Evolutionary conservation across 176 grass and related monocot species (phyloP).

Genomic region (Guadua angustifolia): DNA sequence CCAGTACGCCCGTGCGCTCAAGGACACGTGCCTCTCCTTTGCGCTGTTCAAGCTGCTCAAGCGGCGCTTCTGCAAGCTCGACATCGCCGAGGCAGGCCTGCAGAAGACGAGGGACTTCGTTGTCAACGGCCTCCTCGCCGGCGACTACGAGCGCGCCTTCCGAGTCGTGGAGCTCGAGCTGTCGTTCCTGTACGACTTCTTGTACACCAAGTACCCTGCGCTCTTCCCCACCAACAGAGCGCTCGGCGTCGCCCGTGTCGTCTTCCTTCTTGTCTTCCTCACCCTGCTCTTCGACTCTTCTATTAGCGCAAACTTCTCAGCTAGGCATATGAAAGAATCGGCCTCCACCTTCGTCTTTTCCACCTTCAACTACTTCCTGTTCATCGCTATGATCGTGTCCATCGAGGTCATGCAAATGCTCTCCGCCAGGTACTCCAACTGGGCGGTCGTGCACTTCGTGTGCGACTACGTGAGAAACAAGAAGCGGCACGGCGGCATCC

Average conservation of each 20-base stretch:
- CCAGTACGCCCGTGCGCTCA: neutral
- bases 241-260: no score
- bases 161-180: no score
- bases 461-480: neutral
- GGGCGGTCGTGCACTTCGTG: neutral
- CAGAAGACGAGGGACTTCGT: no score
- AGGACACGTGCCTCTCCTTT: neutral
- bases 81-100: no score
- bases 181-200: no score
- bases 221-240: no score
- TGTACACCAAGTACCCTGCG: no score
- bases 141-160: no score
- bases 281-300: neutral
- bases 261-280: neutral
- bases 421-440: neutral
- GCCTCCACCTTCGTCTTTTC: neutral
- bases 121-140: no score
- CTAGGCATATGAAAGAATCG: no score
- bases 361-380: neutral
- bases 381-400: neutral
- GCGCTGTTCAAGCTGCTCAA: conserved; percentile 28
- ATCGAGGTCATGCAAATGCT: neutral
- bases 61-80: neutral
- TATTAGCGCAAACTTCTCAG: no score
- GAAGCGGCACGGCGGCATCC: neutral